Conservation (phyloP, 1,139 yeast species). For the Komagataea norvegica region DNA sequence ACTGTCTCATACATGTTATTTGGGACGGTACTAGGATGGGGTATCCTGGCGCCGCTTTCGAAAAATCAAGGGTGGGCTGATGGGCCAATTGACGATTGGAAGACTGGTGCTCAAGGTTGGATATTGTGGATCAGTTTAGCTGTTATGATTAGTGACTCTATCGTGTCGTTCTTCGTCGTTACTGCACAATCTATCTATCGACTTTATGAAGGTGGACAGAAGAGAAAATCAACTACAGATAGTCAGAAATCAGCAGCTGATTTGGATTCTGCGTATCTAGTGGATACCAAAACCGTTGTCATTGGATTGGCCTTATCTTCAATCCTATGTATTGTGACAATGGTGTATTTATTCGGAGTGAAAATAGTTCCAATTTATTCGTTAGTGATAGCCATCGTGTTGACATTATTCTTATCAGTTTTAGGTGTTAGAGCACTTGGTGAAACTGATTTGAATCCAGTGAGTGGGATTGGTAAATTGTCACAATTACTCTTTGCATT, state of each 20-base stretch:
- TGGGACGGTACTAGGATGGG: conserved; percentile 93
- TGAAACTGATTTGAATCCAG: conserved; percentile 95
- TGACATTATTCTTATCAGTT: conserved; percentile 76
- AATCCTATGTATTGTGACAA: conserved; percentile 57
- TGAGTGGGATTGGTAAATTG: conserved; percentile 90
- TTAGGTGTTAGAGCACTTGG: conserved; percentile 93
- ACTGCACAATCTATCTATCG: conserved; percentile 41
- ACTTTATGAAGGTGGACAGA: conserved; percentile 15
- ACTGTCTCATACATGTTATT: conserved; percentile 88
- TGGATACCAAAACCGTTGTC: conserved; percentile 46
- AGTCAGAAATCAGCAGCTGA: conserved; percentile 9
- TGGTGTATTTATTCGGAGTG: conserved; percentile 61
- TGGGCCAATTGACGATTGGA: conserved; percentile 89
- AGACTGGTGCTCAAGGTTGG: conserved; percentile 95
- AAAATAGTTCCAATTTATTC: conserved; percentile 67
- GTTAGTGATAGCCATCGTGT: conserved; percentile 56
- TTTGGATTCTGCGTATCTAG: conserved; percentile 42
- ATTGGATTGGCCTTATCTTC: conserved; percentile 64
- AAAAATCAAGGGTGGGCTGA: conserved; percentile 77
- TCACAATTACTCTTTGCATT: conserved; percentile 86
- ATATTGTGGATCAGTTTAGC: conserved; percentile 90
- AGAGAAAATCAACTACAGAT: not conserved
- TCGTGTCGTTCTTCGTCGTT: conserved; percentile 72
- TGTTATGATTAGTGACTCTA: conserved; percentile 89
- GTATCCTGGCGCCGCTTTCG: conserved; percentile 74